These are phyloP conservation scores for Aspergillus hiratsukae DNA, from an alignment of 2,329 filamentous ascomycete genomes.

Conservation along the genomic window DNA sequence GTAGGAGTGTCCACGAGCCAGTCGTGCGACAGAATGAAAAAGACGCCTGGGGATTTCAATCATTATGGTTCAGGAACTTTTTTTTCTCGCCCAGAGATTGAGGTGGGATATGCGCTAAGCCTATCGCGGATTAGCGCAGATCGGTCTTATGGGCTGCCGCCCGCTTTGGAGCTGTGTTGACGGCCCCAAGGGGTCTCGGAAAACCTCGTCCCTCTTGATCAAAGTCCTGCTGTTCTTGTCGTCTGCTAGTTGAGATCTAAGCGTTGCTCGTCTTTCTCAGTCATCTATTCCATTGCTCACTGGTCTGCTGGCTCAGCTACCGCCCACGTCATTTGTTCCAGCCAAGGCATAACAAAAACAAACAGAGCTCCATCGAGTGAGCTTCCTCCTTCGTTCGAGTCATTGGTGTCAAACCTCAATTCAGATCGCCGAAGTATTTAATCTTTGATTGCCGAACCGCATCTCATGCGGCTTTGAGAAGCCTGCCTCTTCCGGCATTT, in stretches of 20 bases:
- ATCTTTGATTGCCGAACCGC: not conserved
- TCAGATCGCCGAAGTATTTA: not conserved
- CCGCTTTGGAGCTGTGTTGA: slow-evolving; percentile 16
- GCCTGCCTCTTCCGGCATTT: slow-evolving; percentile 8
- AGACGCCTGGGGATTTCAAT: slow-evolving; percentile 5
- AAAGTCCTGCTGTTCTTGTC: not conserved
- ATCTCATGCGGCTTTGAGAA: slow-evolving; percentile 17
- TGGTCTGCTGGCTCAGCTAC: slow-evolving; percentile 4
- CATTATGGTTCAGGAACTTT: slow-evolving; percentile 23
- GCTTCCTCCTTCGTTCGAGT: not conserved
- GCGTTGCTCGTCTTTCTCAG: not conserved
- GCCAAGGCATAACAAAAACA: slow-evolving; percentile 10
- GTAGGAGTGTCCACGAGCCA: slow-evolving; percentile 15
- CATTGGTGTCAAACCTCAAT: not conserved
- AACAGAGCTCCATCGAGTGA: slow-evolving; percentile 1
- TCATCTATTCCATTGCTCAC: not conserved
- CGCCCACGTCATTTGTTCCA: slow-evolving; percentile 7
- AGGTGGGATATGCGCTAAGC: slow-evolving; percentile 22
- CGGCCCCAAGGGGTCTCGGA: not conserved
- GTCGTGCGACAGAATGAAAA: slow-evolving; percentile 16
- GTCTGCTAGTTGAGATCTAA: not conserved
- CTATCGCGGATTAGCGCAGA: slow-evolving; percentile 33
- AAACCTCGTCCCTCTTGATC: not conserved
- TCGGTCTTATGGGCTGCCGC: slow-evolving; percentile 13
- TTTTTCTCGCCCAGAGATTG: slow-evolving; percentile 25